Percentiles rank a stretch among this genome's conserved stretches.
Evolutionary conservation across 768 basidiomycete species (phyloP).

Genomic region (Panaeolus papilionaceus): DNA sequence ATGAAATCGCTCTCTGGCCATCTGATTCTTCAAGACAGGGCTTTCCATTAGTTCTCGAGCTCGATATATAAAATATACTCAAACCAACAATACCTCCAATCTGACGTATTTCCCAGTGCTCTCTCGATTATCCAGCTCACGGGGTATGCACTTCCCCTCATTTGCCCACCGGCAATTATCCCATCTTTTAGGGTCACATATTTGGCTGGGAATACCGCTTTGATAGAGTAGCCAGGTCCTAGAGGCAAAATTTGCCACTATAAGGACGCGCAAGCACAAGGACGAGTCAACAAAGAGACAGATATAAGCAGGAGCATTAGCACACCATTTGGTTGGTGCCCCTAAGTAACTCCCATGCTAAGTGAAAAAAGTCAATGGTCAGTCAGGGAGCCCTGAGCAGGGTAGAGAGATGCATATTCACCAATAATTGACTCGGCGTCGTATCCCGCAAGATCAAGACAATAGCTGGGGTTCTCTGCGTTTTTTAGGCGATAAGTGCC

Average conservation of each 20-base stretch:
- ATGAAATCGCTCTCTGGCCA: slow-evolving; percentile 33
- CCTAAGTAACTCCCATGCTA: slow-evolving; percentile 26
- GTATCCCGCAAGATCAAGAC: slow-evolving; percentile 29
- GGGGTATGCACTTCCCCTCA: slow-evolving; percentile 36
- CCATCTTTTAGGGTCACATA: slow-evolving; percentile 37
- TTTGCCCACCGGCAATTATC: slow-evolving; percentile 22
- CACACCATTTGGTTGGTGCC: slow-evolving; percentile 37
- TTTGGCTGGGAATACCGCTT: slow-evolving; percentile 28
- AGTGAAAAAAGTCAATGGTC: not conserved
- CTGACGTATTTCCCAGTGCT: slow-evolving; percentile 24
- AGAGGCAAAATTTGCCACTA: slow-evolving; percentile 38
- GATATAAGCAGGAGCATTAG: not conserved
- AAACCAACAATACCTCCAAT: slow-evolving; percentile 28
- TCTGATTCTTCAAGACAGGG: slow-evolving; percentile 26
- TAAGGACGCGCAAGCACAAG: too few species aligned
- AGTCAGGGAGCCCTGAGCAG: too few species aligned
- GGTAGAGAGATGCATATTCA: not conserved
- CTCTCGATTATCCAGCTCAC: slow-evolving; percentile 38
- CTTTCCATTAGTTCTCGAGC: not conserved
- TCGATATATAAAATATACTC: not conserved
- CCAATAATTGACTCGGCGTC: slow-evolving; percentile 28
- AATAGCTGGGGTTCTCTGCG: too few species aligned
- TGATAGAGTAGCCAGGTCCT: slow-evolving; percentile 39
- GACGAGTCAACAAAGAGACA: too few species aligned
- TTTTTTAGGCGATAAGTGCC: too few species aligned